Evolutionary conservation across 192 early-diverging fungal species (phyloP), one percentile per base, ranked within the genome.

Genomic region (Coemansia sp.): DNA sequence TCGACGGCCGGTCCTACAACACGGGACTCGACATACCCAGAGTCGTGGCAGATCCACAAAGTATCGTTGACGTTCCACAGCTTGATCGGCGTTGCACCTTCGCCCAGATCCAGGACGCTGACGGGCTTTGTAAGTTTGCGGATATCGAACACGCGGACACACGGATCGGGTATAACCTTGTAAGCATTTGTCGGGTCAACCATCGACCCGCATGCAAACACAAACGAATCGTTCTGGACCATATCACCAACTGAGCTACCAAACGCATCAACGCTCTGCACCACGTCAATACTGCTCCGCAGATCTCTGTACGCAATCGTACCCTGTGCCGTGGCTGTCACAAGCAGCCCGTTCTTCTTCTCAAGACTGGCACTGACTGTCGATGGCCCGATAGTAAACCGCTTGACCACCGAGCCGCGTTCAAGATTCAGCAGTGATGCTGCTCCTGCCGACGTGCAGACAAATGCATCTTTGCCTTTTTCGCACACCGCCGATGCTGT

Each of bases 391-490:
- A 73, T 23, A 1, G 41, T 24, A 1, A 49, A 15, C 5, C 71
- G 62, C 43, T 19, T 42, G 27, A 48, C 53, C 9, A 77, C 63
- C 9, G 43, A 14, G 17, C 67, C 77, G 1, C 40, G n/a, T 5
- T 33, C 59, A 41, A 80, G 22, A 45, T 66, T 64, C 27, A 80
- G 27, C 21, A 80, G 55, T 43, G 71, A 61, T 12, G 59, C 77
- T 0, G 60, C 49, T 1, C 77, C 77, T 3, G 70, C 63, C 17
- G 71, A 53, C 19, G 71, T 73, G 50, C 63, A 69, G 22, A 73
- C 71, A 38, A 73, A 51, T 0, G 65, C 65, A 30, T 87, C 81
- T 4, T 60, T 59, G 8, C 74, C 67, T 49, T 65, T 58, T 9
- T 2, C 15, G 14, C 30, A 55, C 3, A 66, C 37, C 5, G 48